These are phyloP conservation scores for Sporothrix phasma DNA, from an alignment of 2,329 filamentous ascomycete genomes.

Conservation along the genomic window DNA sequence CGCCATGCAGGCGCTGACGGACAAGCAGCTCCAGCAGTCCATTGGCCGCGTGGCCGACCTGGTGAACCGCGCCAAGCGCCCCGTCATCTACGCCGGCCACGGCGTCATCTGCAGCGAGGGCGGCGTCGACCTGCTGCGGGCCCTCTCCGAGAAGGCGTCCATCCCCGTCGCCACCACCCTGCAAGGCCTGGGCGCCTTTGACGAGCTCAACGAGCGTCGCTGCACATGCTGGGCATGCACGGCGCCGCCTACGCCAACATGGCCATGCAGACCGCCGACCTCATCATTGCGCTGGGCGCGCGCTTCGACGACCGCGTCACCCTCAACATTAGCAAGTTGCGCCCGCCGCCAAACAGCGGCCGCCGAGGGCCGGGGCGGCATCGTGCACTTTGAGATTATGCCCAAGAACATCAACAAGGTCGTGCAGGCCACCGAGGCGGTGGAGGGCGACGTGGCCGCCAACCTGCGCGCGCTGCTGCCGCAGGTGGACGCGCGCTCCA, in stretches of 20 bases:
- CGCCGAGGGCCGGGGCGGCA: conserved; percentile 76
- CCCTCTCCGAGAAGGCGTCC: conserved; percentile 78
- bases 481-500: conserved; percentile 50
- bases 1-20: conserved; percentile 63
- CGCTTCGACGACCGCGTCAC: conserved; percentile 97
- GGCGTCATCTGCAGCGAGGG: conserved; percentile 74
- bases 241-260: conserved; percentile 95
- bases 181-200: conserved; percentile 82
- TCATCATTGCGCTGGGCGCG: conserved; percentile 87
- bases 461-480: conserved; percentile 72
- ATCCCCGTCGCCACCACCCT: conserved; percentile 96
- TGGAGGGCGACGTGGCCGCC: conserved; percentile 80
- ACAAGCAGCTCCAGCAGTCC: conserved; percentile 61
- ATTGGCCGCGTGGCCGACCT: conserved; percentile 70
- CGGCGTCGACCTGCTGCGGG: conserved; percentile 68
- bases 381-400: conserved; percentile 96
- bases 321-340: conserved; percentile 69
- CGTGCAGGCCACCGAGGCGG: conserved; percentile 87
- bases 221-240: conserved; percentile 99
- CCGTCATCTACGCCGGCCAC: conserved; percentile 88
- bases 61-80: conserved; percentile 84
- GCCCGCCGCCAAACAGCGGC: conserved; percentile 80
- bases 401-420: conserved; percentile 99
- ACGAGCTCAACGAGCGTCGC: conserved; percentile 83
- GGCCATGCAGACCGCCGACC: conserved; percentile 92